phyloP scores from a whole-genome alignment of 305 asterid species.

The Fraxinus baroniana region DNA sequence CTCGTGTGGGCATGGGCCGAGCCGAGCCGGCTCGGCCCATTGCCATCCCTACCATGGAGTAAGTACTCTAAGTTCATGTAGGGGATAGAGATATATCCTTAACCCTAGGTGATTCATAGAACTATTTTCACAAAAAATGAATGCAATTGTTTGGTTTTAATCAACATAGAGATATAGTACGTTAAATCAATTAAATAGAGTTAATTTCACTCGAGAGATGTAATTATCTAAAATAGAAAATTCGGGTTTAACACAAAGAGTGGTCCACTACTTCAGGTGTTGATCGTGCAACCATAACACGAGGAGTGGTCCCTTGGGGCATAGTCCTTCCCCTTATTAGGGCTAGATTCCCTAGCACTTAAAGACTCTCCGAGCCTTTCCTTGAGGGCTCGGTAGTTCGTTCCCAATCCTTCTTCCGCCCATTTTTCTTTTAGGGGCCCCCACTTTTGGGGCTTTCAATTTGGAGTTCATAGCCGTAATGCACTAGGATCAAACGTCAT shows the following conservation, averaged over 20 bases:
- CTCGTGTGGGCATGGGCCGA: too few relatives aligned
- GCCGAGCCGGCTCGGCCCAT: too few relatives aligned
- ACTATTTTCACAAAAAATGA: too few relatives aligned
- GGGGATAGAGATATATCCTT: too few relatives aligned
- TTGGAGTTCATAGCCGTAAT: not conserved
- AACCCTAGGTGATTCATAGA: too few relatives aligned
- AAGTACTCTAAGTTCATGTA: too few relatives aligned
- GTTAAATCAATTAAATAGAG: not conserved
- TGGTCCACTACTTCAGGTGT: not conserved
- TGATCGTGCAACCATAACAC: too few relatives aligned
- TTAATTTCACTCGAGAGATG: not conserved
- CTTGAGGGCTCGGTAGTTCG: not conserved
- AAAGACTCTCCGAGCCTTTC: not conserved
- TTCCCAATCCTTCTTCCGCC: not conserved
- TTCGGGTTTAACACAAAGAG: not conserved
- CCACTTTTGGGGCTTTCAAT: not conserved
- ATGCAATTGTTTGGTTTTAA: too few relatives aligned
- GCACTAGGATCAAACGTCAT: not conserved
- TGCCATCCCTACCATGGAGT: too few relatives aligned
- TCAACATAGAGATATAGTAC: too few relatives aligned
- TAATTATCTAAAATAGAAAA: not conserved
- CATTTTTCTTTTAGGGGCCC: not conserved
- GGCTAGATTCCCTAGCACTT: not conserved
- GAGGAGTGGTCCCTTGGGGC: not conserved
- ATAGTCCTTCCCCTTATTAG: not conserved